Evolutionary conservation across 2,329 filamentous ascomycete genomes (phyloP).

Genomic region (Ambrosiella beaveri): DNA sequence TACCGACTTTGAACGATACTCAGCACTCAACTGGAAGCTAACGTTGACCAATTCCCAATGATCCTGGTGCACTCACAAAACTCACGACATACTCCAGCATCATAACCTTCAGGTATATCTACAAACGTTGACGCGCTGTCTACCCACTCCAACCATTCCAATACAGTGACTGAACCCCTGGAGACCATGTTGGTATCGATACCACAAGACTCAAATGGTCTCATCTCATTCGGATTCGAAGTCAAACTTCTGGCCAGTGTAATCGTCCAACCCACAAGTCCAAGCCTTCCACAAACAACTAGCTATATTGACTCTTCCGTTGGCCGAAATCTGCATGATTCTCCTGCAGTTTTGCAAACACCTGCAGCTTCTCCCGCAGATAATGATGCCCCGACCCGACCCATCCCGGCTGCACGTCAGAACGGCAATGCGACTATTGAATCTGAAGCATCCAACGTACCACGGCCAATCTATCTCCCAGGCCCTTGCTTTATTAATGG

Average conservation of each 20-base stretch:
- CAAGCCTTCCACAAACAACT: neutral
- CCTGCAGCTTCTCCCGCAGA: neutral
- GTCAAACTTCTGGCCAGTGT: conserved; percentile 20
- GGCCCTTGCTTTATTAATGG: neutral
- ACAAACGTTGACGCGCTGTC: too few species aligned
- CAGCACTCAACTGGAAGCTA: too few species aligned
- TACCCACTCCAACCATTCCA: neutral
- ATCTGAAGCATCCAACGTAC: neutral
- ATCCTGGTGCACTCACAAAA: too few species aligned
- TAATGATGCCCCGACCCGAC: neutral
- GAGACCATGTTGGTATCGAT: neutral
- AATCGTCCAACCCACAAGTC: conserved; percentile 5
- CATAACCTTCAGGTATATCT: too few species aligned
- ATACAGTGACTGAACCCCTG: neutral
- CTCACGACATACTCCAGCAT: too few species aligned
- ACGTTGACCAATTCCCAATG: too few species aligned
- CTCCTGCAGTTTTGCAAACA: neutral
- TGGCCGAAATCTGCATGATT: conserved; percentile 1
- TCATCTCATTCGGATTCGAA: conserved; percentile 18
- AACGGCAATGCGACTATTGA: too few species aligned
- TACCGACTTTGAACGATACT: too few species aligned
- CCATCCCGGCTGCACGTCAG: neutral
- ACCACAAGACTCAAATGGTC: neutral
- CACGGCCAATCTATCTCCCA: neutral
- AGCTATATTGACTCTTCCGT: neutral